phyloP scores from a whole-genome alignment of 768 basidiomycete genomes.

The Suillus paluster region DNA sequence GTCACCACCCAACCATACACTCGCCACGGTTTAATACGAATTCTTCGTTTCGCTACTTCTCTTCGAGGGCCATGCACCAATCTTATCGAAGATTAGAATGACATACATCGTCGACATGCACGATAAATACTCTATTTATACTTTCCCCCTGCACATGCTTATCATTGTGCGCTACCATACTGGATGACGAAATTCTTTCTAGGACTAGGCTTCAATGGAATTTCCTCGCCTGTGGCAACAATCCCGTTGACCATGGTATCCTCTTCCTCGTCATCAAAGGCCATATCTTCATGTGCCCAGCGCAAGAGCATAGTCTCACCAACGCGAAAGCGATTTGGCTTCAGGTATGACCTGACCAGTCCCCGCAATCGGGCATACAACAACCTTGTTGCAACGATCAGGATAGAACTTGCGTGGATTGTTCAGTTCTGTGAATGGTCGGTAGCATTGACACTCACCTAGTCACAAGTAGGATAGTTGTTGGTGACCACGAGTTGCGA shows the following conservation, averaged over 20 bases:
- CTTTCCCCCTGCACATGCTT: neutral
- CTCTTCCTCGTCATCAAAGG: constrained; percentile 4
- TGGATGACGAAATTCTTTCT: constrained; percentile 2
- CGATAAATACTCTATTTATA: neutral
- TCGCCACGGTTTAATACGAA: neutral
- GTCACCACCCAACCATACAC: neutral
- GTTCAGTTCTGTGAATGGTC: neutral
- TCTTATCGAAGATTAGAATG: neutral
- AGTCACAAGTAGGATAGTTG: neutral
- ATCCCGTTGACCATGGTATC: neutral
- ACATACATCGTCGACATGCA: neutral
- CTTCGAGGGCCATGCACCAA: neutral
- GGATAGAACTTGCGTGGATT: neutral
- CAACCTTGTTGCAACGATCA: neutral
- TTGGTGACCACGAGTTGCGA: neutral
- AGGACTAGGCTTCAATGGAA: constrained; percentile 11
- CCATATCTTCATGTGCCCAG: constrained; percentile 8
- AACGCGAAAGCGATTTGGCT: constrained; percentile 7
- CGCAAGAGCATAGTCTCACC: constrained; percentile 6
- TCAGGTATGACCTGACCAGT: neutral
- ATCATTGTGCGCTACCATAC: constrained; percentile 8
- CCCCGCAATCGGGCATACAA: neutral
- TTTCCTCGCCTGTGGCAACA: neutral
- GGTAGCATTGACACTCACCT: neutral
- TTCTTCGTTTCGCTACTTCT: neutral